A percentile compares a stretch with the other conserved stretches of the same genome.
Conservation (phyloP, 352 stramenopile species). For the Pythium scleroteichum region DNA sequence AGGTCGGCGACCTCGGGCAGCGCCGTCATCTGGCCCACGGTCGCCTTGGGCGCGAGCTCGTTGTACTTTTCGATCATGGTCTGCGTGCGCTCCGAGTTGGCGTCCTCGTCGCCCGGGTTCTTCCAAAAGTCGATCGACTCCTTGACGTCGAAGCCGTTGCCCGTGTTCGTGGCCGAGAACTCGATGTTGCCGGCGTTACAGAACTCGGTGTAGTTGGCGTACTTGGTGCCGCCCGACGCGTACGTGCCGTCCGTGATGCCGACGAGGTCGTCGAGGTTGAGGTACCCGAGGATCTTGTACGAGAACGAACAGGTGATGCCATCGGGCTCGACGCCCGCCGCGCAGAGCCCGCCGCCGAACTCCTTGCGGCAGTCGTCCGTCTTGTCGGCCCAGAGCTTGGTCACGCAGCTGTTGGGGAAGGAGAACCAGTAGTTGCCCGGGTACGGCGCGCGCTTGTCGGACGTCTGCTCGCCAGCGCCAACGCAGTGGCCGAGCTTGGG, state of each 20-base stretch:
- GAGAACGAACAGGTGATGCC: conserved; percentile 65
- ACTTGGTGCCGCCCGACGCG: conserved; percentile 12
- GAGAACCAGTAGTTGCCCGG: conserved; percentile 76
- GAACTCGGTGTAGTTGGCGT: conserved; percentile 44
- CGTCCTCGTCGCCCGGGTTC: conserved; percentile 42
- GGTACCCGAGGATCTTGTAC: conserved; percentile 63
- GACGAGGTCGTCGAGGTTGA: conserved; percentile 61
- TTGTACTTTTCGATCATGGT: conserved; percentile 68
- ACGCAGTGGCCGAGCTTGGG: conserved; percentile 51
- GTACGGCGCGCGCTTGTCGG: conserved; percentile 57
- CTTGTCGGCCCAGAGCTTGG: conserved; percentile 51
- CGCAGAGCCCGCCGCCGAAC: conserved; percentile 40
- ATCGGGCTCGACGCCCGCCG: conserved; percentile 39
- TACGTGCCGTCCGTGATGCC: conserved; percentile 53
- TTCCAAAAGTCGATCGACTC: conserved; percentile 65
- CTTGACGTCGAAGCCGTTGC: conserved; percentile 27
- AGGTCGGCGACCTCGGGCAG: conserved; percentile 51
- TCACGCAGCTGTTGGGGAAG: conserved; percentile 56
- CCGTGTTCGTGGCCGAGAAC: conserved; percentile 47
- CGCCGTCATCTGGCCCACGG: conserved; percentile 38
- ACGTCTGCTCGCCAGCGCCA: conserved; percentile 41
- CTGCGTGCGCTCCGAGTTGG: conserved; percentile 48
- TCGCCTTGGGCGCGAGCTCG: conserved; percentile 25
- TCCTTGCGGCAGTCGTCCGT: conserved; percentile 37
- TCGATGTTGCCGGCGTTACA: conserved; percentile 48